Evolutionary conservation across 805 yeast species (phyloP), one percentile per base, ranked within the genome.

Genomic region (Kuraishia ogatae): DNA sequence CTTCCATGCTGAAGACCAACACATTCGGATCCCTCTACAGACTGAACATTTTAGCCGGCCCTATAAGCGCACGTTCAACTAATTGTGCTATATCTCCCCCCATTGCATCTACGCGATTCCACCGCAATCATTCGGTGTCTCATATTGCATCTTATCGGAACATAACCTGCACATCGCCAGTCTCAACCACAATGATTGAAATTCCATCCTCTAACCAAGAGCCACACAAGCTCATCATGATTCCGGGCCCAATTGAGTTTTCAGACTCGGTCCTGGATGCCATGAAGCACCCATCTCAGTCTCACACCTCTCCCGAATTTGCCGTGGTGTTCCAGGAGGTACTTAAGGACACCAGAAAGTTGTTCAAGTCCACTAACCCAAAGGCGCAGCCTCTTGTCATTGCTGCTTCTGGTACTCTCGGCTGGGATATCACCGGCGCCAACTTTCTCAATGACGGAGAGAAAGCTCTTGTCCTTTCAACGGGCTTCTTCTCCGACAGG

Each of bases 321-420:
- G 80, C 87, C 58, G 72, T 76, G 26, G 83, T 86, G 35, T 92
- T 92, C 75, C 87, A 85, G 67, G 69, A 78, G 20, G 86, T 81
- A 17, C 77, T 93, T 64, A 70, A 76, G 63, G 81, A 83, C 68
- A 78, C 89, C 62, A 81, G 97, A 63, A 77, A 75, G 60, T 71
- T 93, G 61, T 92, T 92, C 79, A 80, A 84, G 66, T 83, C 93
- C 28, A 73, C 82, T 26, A 82, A 79, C 62, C 69, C 81, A 15
- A 66, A 71, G n/a, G 81, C 94, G 43, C 97, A 89, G 73, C 89
- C 92, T 7, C 77, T 88, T 57, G 88, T 93, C 17, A 66, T 93
- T 56, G 79, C 94, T 2, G 98, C 97, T 49, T 86, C 96, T 1
- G 98, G 98, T 56, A 90, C 97, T 21, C 77, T 92, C 48, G 98